Conservation (phyloP, 441 rosid species). For the Mallotus repandus region DNA sequence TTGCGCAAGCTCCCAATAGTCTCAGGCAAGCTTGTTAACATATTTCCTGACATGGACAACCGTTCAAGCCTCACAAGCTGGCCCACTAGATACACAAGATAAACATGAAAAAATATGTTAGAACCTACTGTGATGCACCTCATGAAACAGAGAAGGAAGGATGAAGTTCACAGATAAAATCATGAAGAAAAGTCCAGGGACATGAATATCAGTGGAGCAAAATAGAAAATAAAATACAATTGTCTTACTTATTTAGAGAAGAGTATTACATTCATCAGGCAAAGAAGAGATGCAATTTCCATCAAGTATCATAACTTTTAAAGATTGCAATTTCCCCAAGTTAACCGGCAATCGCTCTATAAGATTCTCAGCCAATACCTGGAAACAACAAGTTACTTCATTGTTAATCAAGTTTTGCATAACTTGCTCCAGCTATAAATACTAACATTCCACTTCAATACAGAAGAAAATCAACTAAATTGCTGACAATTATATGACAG, state of each 20-base stretch:
- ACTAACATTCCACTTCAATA: constrained; percentile 10
- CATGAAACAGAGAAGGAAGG: not conserved
- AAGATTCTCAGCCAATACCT: constrained; percentile 71
- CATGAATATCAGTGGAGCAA: constrained; percentile 16
- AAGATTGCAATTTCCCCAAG: constrained; percentile 85
- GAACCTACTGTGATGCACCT: constrained; percentile 14
- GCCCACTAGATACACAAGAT: constrained; percentile 58
- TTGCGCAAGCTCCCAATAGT: constrained; percentile 95
- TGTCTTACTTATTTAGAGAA: constrained; percentile 39
- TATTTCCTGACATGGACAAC: constrained; percentile 73
- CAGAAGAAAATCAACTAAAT: not conserved
- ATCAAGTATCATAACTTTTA: constrained; percentile 84
- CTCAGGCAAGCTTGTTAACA: constrained; percentile 71
- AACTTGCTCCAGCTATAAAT: constrained; percentile 1
- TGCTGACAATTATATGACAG: not conserved
- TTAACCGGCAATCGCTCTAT: constrained; percentile 70
- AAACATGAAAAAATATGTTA: constrained; percentile 18
- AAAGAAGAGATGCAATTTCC: constrained; percentile 69
- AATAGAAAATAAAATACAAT: constrained; percentile 18
- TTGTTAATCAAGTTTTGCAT: constrained; percentile 6
- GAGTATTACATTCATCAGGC: constrained; percentile 90
- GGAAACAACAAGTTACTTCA: constrained; percentile 25
- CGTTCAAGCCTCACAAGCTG: constrained; percentile 89
- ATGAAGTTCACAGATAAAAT: constrained; percentile 16
- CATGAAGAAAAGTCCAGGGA: constrained; percentile 23